phyloP scores from a whole-genome alignment of 352 stramenopile species.

The Phytophthora pisi region DNA sequence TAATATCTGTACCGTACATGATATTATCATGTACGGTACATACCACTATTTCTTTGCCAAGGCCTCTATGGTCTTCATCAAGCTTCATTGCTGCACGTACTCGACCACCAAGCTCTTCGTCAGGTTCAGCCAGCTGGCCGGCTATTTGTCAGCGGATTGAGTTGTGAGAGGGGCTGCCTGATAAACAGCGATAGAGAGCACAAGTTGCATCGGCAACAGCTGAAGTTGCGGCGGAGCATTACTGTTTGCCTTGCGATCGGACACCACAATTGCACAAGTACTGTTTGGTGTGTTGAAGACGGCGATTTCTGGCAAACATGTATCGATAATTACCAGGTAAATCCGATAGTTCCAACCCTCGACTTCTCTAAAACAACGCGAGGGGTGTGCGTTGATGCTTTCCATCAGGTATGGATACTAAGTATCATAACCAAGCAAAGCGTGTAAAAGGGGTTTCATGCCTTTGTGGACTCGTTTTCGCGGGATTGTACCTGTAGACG shows the following conservation, averaged over 20 bases:
- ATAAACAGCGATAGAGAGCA: not conserved
- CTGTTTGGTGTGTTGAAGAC: too few relatives aligned
- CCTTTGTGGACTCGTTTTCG: conserved; percentile 4
- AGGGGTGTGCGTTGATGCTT: not conserved
- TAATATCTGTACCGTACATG: too few relatives aligned
- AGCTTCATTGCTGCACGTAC: too few relatives aligned
- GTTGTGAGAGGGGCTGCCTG: not conserved
- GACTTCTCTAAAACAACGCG: too few relatives aligned
- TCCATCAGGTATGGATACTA: not conserved
- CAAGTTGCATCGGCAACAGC: not conserved
- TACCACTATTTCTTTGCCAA: too few relatives aligned
- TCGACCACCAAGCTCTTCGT: not conserved
- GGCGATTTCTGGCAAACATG: not conserved
- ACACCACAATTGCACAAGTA: not conserved
- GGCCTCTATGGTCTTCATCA: too few relatives aligned
- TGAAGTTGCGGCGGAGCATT: not conserved
- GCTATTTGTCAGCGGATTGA: not conserved
- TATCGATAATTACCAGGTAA: too few relatives aligned
- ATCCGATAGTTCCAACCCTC: not conserved
- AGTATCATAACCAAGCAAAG: not conserved
- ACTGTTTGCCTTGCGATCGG: not conserved
- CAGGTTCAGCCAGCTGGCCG: not conserved
- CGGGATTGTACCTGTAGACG: conserved; percentile 10
- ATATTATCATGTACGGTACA: too few relatives aligned
- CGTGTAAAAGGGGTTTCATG: not conserved